Base-by-base conservation (phyloP, 495 filamentous ascomycete species). In the Amniculicola lignicola region DNA sequence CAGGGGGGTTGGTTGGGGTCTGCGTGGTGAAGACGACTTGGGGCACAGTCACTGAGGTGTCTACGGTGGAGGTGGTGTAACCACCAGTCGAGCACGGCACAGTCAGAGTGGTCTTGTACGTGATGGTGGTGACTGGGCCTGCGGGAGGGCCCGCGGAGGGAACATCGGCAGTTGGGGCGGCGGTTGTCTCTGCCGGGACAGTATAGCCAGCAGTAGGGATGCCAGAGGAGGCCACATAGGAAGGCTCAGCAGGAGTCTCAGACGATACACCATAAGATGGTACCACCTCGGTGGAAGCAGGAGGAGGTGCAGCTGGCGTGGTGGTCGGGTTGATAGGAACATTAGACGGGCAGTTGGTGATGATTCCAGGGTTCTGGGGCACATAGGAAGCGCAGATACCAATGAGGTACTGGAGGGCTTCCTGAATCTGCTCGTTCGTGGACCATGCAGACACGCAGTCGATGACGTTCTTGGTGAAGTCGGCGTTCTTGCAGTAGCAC, bases 341-440 rank as follows among this genome's bases (percentile, higher is more conserved):
- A 19, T 73, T 82, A 4, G 75, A 68, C 1, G 85, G 84, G 49
- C 86, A 77, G 35, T 73, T 82, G 52, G 88, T 93, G 65, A 89
- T 79, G 66, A 97, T 87, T 47, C 79, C 91, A 2, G 93, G 93
- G 81, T 96, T 96, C 57, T 76, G 52, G 36, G 78, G 74, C 16
- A 90, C 78, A 69, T 83, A 85, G 27, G 79, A 70, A 29, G 88
- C 89, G 75, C 92, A 97, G 72, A 97, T 87, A 68, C 92, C 93
- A 64, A 88, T 82, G 77, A 96, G 86, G 81, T 87, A 96, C 62
- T 81, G 79, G 47, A 93, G 77, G 48, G 88, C 89, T 53, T 80
- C 71, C 46, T 82, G 75, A 61, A 90, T 75, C 67, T 89, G 80
- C 44, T 84, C 73, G 41, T 81, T 79, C 56, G 77, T 74, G 54